Percentiles rank a stretch among this genome's conserved stretches.
Conservation (phyloP, 139 green algal genomes). For the Chlamydomonas incerta region DNA sequence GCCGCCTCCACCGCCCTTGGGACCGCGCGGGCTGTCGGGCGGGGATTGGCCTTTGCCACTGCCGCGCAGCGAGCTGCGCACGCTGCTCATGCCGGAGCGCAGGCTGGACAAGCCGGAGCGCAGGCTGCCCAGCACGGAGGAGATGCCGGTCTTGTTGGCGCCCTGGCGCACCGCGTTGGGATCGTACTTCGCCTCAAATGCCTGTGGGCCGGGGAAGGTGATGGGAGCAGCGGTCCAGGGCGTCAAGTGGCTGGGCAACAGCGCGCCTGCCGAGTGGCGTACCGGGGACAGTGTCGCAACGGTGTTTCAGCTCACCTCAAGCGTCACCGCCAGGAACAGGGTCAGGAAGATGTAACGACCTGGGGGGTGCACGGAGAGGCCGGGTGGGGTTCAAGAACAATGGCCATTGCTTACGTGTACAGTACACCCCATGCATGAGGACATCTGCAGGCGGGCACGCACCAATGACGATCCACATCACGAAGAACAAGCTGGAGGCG, state of each 20-base stretch:
- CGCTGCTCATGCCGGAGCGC: background rate
- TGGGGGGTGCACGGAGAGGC: background rate
- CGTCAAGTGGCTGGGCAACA: too few species aligned
- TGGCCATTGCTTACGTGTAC: too few species aligned
- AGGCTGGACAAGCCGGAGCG: background rate
- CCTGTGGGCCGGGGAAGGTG: background rate
- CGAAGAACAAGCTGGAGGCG: slow-evolving; percentile 69
- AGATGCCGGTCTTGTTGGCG: background rate
- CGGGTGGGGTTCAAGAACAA: too few species aligned
- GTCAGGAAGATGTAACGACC: slow-evolving; percentile 80
- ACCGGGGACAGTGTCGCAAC: too few species aligned
- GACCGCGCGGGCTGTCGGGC: background rate
- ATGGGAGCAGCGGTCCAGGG: too few species aligned
- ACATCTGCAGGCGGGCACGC: background rate
- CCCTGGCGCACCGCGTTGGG: slow-evolving; percentile 10
- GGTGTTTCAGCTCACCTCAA: slow-evolving; percentile 70
- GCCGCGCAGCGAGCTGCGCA: slow-evolving; percentile 1
- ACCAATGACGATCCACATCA: slow-evolving; percentile 81
- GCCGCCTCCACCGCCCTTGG: background rate
- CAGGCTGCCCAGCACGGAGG: slow-evolving; percentile 14
- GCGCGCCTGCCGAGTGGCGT: too few species aligned
- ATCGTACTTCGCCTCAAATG: slow-evolving; percentile 65
- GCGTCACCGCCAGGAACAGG: slow-evolving; percentile 82
- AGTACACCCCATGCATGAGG: too few species aligned
- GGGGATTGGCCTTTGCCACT: background rate